phyloP scores from a whole-genome alignment of 495 filamentous ascomycete genomes.

The Patellaria atrata region DNA sequence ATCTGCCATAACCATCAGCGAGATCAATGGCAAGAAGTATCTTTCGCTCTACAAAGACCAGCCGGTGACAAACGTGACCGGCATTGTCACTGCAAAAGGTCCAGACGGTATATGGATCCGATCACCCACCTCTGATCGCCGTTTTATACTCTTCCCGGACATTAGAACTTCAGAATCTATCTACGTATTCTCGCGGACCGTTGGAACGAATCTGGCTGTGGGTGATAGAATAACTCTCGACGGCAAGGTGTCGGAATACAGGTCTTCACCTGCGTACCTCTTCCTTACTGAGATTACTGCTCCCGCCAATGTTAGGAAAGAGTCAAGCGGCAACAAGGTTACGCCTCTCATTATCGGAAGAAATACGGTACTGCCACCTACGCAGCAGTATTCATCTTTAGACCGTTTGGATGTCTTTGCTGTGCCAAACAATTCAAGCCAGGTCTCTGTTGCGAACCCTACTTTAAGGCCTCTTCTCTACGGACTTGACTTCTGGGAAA shows the following conservation, averaged over 20 bases:
- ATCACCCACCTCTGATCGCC: slow-evolving; percentile 34
- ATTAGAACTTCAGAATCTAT: slow-evolving; percentile 36
- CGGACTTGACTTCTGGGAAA: slow-evolving; percentile 54
- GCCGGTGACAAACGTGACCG: slow-evolving; percentile 38
- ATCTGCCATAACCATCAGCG: slow-evolving; percentile 38
- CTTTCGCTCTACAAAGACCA: slow-evolving; percentile 39
- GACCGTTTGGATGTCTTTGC: slow-evolving; percentile 40
- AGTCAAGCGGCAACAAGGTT: slow-evolving; percentile 33
- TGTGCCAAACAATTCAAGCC: slow-evolving; percentile 37
- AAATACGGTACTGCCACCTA: slow-evolving; percentile 35
- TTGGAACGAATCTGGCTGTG: slow-evolving; percentile 30
- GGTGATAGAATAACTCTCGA: slow-evolving; percentile 44
- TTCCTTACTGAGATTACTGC: slow-evolving; percentile 42
- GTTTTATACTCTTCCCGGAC: too few species aligned
- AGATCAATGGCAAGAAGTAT: slow-evolving; percentile 48
- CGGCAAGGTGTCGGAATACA: slow-evolving; percentile 41
- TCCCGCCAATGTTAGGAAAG: slow-evolving; percentile 31
- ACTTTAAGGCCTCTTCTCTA: slow-evolving; percentile 37
- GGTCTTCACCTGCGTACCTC: slow-evolving; percentile 35
- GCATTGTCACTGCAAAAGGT: slow-evolving; percentile 44
- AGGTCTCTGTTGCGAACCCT: slow-evolving; percentile 40
- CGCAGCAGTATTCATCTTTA: slow-evolving; percentile 34
- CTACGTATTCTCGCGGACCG: slow-evolving; percentile 37
- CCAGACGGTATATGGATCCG: slow-evolving; percentile 44
- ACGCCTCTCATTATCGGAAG: slow-evolving; percentile 40